Conservation (phyloP, 257 asterid species). For the Capsicum chinense region DNA sequence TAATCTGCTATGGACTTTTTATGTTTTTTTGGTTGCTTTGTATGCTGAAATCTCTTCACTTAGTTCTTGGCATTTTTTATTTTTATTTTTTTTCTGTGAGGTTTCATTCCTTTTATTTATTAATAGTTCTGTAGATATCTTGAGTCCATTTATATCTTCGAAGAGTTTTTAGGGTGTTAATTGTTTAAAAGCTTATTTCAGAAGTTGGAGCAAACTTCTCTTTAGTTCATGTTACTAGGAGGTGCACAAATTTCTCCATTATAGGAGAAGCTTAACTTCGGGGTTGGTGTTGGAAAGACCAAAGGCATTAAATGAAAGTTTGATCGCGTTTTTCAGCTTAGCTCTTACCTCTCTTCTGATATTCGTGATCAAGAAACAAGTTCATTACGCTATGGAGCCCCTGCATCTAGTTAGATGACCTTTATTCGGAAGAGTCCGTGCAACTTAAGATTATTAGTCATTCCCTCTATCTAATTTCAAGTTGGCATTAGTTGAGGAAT, state of each 20-base stretch:
- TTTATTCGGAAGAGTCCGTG: too few relatives aligned
- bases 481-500: slow-evolving; percentile 12
- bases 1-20: not conserved
- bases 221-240: not conserved
- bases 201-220: slow-evolving; percentile 15
- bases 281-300: not conserved
- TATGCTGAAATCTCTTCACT: not conserved
- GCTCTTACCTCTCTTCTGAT: slow-evolving; percentile 6
- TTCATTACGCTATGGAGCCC: not conserved
- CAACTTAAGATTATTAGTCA: not conserved
- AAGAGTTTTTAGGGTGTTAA: not conserved
- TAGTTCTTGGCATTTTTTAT: not conserved
- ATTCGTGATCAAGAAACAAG: slow-evolving; percentile 2
- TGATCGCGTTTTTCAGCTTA: not conserved
- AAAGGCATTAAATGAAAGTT: not conserved
- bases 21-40: not conserved
- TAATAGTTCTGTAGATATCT: not conserved
- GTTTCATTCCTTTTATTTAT: not conserved
- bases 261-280: not conserved
- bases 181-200: not conserved
- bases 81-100: not conserved
- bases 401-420: not conserved
- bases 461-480: not conserved
- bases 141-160: not conserved
- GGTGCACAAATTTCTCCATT: not conserved